Conservation (phyloP, 768 basidiomycete genomes). For the Trametes cinnabarina region DNA sequence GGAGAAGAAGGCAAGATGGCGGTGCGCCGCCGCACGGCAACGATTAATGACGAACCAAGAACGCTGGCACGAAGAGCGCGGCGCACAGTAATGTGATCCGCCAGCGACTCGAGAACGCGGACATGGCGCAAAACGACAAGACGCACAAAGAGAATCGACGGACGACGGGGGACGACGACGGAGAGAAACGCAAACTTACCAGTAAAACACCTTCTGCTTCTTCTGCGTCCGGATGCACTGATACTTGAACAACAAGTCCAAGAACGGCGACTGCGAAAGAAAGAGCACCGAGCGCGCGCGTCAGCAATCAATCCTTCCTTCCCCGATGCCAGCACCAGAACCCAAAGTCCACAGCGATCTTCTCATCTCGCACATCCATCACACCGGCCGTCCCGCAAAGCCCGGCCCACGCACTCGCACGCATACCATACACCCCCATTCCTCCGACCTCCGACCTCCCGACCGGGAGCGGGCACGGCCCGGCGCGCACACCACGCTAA, state of each 20-base stretch:
- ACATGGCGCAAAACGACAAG: neutral
- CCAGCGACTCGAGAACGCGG: neutral
- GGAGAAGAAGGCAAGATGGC: neutral
- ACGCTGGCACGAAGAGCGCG: no score
- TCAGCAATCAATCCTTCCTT: slow-evolving; percentile 4
- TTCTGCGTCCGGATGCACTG: slow-evolving; percentile 97
- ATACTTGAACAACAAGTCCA: slow-evolving; percentile 93
- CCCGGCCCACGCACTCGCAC: neutral
- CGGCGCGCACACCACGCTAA: neutral
- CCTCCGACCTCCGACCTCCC: neutral
- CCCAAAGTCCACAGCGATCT: neutral
- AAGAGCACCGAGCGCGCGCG: neutral
- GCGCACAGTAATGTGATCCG: neutral
- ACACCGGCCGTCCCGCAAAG: neutral
- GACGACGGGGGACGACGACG: neutral
- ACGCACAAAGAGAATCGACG: neutral
- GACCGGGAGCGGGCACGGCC: neutral
- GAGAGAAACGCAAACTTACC: slow-evolving; percentile 47
- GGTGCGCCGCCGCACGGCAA: neutral
- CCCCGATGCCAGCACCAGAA: neutral
- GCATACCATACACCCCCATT: no score
- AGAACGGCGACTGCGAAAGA: slow-evolving; percentile 76
- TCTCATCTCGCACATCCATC: neutral
- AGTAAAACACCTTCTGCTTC: slow-evolving; percentile 99
- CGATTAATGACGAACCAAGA: neutral